These are phyloP conservation scores for Eragrostis tef DNA, from an alignment of 202 grass and related monocot genomes.

Conservation along the genomic window DNA sequence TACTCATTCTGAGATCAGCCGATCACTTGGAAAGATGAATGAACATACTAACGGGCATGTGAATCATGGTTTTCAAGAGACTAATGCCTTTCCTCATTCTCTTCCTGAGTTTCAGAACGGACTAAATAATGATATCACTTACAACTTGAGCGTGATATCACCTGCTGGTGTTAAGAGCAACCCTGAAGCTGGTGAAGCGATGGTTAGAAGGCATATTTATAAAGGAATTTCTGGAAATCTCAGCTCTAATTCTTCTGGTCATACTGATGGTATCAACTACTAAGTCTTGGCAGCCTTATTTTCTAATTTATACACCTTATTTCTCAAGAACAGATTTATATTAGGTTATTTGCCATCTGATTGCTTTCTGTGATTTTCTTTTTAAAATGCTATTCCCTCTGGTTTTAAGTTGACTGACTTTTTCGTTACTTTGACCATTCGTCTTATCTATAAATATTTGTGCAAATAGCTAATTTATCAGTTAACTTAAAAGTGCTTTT, in stretches of 20 bases:
- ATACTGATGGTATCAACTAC: conserved; percentile 52
- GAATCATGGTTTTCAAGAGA: conserved; percentile 68
- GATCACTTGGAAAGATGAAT: conserved; percentile 66
- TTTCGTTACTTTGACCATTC: too few relatives aligned
- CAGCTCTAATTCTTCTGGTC: conserved; percentile 60
- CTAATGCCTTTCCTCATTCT: conserved; percentile 66
- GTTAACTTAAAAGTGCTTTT: too few relatives aligned
- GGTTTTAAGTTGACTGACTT: too few relatives aligned
- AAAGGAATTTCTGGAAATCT: conserved; percentile 57
- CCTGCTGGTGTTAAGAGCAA: conserved; percentile 62
- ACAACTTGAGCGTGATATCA: conserved; percentile 57
- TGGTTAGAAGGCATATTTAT: conserved; percentile 55
- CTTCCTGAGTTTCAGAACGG: conserved; percentile 70
- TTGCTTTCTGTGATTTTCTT: conserved; percentile 10
- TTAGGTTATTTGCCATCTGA: conserved; percentile 8
- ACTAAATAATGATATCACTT: conserved; percentile 56
- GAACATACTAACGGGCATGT: conserved; percentile 42
- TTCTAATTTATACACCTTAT: conserved; percentile 30
- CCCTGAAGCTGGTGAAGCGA: conserved; percentile 57
- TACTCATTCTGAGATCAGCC: conserved; percentile 52
- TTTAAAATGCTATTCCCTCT: conserved; percentile 21
- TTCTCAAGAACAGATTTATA: background rate
- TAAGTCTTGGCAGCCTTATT: conserved; percentile 46
- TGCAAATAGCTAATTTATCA: too few relatives aligned
- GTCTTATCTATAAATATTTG: too few relatives aligned